Conservation (phyloP, 2,329 filamentous ascomycete species). For the Ceratocystis eucalypticola region DNA sequence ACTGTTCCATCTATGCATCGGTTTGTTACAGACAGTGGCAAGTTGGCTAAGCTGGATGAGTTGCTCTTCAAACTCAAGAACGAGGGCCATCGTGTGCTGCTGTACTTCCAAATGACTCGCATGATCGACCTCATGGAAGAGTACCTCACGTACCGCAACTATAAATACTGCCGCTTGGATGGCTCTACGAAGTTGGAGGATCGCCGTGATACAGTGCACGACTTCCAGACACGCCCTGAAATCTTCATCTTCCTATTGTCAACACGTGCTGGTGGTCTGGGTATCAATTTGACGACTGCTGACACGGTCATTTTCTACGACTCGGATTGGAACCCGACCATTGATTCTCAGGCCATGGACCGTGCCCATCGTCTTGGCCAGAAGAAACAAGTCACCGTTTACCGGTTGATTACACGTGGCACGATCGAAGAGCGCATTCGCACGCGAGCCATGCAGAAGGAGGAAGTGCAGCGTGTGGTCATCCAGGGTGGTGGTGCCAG, state of each 20-base stretch:
- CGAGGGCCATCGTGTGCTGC: slow-evolving; percentile 77
- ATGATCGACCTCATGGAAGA: slow-evolving; percentile 99
- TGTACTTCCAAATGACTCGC: slow-evolving; percentile 99
- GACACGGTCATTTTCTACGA: slow-evolving; percentile 99
- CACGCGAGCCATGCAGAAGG: slow-evolving; percentile 92
- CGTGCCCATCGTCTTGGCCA: slow-evolving; percentile 94
- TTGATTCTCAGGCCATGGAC: slow-evolving; percentile 98
- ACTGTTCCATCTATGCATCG: slow-evolving; percentile 90
- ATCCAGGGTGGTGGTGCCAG: slow-evolving; percentile 82
- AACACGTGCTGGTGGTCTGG: slow-evolving; percentile 89
- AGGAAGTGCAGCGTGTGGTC: slow-evolving; percentile 94
- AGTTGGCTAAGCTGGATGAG: slow-evolving; percentile 80
- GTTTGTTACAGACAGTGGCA: slow-evolving; percentile 95
- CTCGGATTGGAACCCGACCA: slow-evolving; percentile 97
- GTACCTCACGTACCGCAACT: slow-evolving; percentile 95
- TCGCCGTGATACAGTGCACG: slow-evolving; percentile 84
- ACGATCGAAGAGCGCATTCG: slow-evolving; percentile 97
- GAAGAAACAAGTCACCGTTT: slow-evolving; percentile 90
- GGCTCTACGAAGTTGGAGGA: slow-evolving; percentile 96
- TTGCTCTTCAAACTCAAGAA: slow-evolving; percentile 83
- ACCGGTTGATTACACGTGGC: slow-evolving; percentile 88
- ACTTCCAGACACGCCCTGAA: slow-evolving; percentile 87
- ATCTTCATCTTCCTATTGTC: slow-evolving; percentile 96
- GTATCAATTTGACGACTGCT: slow-evolving; percentile 91
- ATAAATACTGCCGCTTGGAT: slow-evolving; percentile 94